Percentiles rank a stretch among this genome's conserved stretches.
Conservation (phyloP, 2,329 filamentous ascomycete genomes). For the Trichoderma polysporum region DNA sequence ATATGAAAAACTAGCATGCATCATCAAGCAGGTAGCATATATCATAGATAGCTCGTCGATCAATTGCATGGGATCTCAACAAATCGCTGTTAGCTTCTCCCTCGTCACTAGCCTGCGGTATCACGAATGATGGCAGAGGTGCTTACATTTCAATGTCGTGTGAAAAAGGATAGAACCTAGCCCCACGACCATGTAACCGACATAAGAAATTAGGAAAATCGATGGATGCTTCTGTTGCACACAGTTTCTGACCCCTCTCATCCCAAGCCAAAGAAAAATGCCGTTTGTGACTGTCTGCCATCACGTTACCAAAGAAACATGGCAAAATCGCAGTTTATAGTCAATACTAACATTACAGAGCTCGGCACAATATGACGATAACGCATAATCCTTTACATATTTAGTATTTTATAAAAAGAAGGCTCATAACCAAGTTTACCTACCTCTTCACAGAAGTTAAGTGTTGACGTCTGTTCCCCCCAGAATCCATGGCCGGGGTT, state of each 20-base stretch:
- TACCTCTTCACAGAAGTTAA: slow-evolving; percentile 82
- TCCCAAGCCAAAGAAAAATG: slow-evolving; percentile 75
- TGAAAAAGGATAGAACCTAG: slow-evolving; percentile 58
- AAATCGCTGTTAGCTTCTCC: slow-evolving; percentile 1
- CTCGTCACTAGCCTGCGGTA: neutral
- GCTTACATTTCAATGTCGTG: slow-evolving; percentile 54
- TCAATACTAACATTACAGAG: slow-evolving; percentile 59
- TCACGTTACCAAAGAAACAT: slow-evolving; percentile 9
- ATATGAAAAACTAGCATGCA: slow-evolving; percentile 71
- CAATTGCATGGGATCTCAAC: slow-evolving; percentile 57
- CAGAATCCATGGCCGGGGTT: slow-evolving; percentile 46
- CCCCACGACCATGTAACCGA: slow-evolving; percentile 55
- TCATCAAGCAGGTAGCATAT: slow-evolving; percentile 58
- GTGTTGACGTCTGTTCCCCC: slow-evolving; percentile 67
- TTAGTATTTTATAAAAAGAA: neutral
- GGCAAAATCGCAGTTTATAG: neutral
- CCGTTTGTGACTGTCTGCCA: slow-evolving; percentile 73
- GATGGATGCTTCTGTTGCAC: slow-evolving; percentile 68
- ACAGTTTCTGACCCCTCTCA: slow-evolving; percentile 74
- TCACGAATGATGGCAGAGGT: neutral
- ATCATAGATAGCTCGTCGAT: slow-evolving; percentile 61
- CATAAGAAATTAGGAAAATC: slow-evolving; percentile 68
- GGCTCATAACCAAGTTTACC: slow-evolving; percentile 20
- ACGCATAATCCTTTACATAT: slow-evolving; percentile 56
- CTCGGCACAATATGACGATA: slow-evolving; percentile 72